Conservation (phyloP, 441 rosid genomes). For the Populus hybrid region DNA sequence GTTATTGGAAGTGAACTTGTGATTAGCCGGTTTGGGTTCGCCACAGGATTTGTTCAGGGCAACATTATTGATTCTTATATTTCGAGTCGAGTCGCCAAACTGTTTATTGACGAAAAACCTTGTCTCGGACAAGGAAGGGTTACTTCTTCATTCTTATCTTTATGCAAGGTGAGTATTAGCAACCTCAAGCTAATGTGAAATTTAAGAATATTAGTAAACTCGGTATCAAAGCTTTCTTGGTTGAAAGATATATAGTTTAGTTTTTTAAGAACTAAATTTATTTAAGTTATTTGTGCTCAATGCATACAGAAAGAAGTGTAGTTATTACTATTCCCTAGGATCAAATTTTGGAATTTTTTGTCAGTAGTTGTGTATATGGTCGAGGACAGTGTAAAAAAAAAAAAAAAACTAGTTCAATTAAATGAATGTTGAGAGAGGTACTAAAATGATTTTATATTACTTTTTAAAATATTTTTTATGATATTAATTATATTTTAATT, state of each 20-base stretch:
- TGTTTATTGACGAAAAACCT: slow-evolving; percentile 51
- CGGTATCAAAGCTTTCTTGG: background rate
- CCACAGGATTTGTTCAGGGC: slow-evolving; percentile 50
- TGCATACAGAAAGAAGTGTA: background rate
- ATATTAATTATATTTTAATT: too few species aligned
- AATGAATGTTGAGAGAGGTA: too few species aligned
- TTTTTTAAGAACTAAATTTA: background rate
- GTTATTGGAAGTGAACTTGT: slow-evolving; percentile 65
- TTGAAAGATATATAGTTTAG: background rate
- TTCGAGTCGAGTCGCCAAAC: slow-evolving; percentile 30
- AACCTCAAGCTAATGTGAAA: background rate
- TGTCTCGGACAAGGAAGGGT: slow-evolving; percentile 47
- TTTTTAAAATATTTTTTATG: too few species aligned
- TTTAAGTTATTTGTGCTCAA: background rate
- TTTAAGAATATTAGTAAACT: background rate
- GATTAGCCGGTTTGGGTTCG: slow-evolving; percentile 63
- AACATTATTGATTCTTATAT: slow-evolving; percentile 28
- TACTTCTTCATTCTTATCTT: slow-evolving; percentile 40
- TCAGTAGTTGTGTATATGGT: background rate
- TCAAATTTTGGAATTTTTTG: background rate
- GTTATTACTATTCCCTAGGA: too few species aligned
- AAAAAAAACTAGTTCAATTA: too few species aligned
- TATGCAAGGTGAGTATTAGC: slow-evolving; percentile 51
- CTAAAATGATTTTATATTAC: too few species aligned
- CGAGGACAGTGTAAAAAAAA: background rate